phyloP scores from a whole-genome alignment of 768 basidiomycete genomes.

The Phlebiopsis flavidoalba region DNA sequence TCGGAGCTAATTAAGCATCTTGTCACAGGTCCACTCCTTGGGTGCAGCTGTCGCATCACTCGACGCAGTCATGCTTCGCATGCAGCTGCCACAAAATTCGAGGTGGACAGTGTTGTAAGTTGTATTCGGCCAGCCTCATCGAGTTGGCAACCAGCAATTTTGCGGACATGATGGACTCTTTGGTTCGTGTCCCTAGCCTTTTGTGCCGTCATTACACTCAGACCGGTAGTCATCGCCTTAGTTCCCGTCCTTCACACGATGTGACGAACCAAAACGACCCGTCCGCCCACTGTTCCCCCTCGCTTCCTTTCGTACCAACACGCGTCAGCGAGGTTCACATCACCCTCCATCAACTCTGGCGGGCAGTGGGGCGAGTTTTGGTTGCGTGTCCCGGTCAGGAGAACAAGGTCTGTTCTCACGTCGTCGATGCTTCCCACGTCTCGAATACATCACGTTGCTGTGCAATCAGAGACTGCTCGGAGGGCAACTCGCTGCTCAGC shows the following conservation, averaged over 20 bases:
- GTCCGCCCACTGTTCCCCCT: constrained; percentile 32
- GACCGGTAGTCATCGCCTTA: background rate
- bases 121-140: constrained; percentile 27
- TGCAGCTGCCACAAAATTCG: constrained; percentile 20
- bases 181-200: constrained; percentile 10
- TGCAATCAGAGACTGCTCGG: constrained; percentile 21
- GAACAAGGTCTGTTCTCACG: constrained; percentile 17
- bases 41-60: constrained; percentile 29
- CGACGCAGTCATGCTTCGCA: constrained; percentile 26
- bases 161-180: constrained; percentile 23
- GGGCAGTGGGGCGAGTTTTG: constrained; percentile 16
- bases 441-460: background rate
- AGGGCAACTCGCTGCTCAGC: constrained; percentile 18
- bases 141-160: constrained; percentile 28
- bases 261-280: constrained; percentile 48
- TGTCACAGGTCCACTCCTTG: constrained; percentile 22
- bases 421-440: background rate
- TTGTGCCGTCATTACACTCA: background rate
- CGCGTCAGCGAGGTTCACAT: constrained; percentile 33
- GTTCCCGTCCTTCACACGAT: constrained; percentile 35
- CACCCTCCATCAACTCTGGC: constrained; percentile 14
- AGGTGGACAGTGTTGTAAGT: constrained; percentile 21
- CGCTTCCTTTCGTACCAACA: constrained; percentile 41
- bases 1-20: background rate
- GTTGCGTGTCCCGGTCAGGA: constrained; percentile 25